Evolutionary conservation across 1,284 basidiomycete genomes (phyloP).

Genomic region (Inonotus obliquus): DNA sequence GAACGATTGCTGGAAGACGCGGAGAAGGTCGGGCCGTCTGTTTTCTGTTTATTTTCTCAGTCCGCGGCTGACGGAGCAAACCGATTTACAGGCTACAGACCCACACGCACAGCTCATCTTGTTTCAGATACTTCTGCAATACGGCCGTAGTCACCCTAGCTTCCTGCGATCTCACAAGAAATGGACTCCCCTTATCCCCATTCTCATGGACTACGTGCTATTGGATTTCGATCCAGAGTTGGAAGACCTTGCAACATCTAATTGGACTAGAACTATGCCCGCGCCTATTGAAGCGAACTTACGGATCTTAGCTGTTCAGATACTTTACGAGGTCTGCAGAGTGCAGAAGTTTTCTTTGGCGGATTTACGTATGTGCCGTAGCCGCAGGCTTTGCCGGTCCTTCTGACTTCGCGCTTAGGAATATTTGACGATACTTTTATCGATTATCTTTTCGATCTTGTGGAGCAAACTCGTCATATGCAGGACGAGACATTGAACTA

Average conservation of each 20-base stretch:
- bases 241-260: conserved; percentile 45
- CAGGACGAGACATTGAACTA: conserved; percentile 94
- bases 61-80: conserved; percentile 13
- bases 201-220: conserved; percentile 75
- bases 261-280: conserved; percentile 37
- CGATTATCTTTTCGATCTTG: conserved; percentile 87
- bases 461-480: conserved; percentile 86
- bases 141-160: conserved; percentile 64
- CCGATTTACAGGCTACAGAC: conserved; percentile 64
- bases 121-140: conserved; percentile 73
- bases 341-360: conserved; percentile 76
- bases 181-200: conserved; percentile 78
- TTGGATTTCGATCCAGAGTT: conserved; percentile 65
- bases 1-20: conserved; percentile 70
- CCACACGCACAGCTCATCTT: conserved; percentile 82
- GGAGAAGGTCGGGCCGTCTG: conserved; percentile 49
- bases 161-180: conserved; percentile 77
- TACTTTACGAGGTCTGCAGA: conserved; percentile 89
- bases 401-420: conserved; percentile 36
- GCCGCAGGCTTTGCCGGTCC: not conserved
- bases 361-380: conserved; percentile 62
- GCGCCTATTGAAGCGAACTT: conserved; percentile 80
- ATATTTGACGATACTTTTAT: conserved; percentile 84
- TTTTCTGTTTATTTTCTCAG: conserved; percentile 10
- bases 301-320: conserved; percentile 61